Evolutionary conservation across 345 rosid genomes (phyloP).

Genomic region (Ailanthus altissimus): DNA sequence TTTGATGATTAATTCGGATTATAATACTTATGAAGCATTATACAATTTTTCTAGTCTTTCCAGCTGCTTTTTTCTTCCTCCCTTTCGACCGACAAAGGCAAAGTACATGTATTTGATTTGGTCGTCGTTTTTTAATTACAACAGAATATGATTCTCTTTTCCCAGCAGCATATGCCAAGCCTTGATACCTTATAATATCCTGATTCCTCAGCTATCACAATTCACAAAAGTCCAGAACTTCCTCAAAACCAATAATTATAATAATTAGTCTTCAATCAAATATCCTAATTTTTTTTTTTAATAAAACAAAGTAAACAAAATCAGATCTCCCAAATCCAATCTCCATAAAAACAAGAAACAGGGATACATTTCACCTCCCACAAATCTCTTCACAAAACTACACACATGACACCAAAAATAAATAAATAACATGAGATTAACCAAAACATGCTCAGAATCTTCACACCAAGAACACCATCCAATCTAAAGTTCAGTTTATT

Average conservation of each 20-base stretch:
- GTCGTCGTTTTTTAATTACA: not conserved
- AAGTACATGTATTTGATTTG: not conserved
- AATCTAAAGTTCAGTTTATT: constrained; percentile 10
- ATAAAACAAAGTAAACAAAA: too few relatives aligned
- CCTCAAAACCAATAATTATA: too few relatives aligned
- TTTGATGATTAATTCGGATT: too few relatives aligned
- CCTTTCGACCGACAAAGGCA: not conserved
- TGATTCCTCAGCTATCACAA: not conserved
- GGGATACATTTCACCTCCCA: too few relatives aligned
- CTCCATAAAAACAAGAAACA: too few relatives aligned
- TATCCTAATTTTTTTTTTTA: too few relatives aligned
- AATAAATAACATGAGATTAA: not conserved
- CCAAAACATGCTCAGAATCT: not conserved
- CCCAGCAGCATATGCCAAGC: constrained; percentile 18
- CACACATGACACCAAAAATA: not conserved
- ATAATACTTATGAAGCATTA: too few relatives aligned
- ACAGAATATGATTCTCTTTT: not conserved
- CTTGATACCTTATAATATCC: not conserved
- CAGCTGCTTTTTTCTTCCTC: too few relatives aligned
- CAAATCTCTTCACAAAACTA: not conserved
- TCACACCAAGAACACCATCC: not conserved
- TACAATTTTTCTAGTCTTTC: not conserved
- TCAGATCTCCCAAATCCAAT: too few relatives aligned
- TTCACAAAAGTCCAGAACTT: not conserved
- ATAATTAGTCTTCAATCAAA: too few relatives aligned